Evolutionary conservation across 495 filamentous ascomycete genomes (phyloP), one percentile per base, ranked within the genome.

Genomic region (Penicillium cosmopolitanum): DNA sequence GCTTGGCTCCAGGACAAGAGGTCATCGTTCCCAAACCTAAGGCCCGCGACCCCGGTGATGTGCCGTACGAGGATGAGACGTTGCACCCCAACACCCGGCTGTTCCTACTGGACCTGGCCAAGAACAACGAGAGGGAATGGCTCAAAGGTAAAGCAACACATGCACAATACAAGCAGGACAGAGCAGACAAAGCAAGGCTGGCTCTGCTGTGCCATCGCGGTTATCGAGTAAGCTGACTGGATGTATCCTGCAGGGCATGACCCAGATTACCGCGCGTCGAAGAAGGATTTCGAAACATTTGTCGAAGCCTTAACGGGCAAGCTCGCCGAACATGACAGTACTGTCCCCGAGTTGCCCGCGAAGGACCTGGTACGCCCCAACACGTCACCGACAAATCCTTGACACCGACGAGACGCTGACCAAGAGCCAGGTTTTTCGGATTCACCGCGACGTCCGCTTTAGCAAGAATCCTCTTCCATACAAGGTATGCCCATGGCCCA

Each of bases 401-500:
- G 5, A 23, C 33, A 13, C 34, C 38, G 8, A 51, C 11, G 35
- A 34, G 2, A 11, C 25, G 25, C 54, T 66, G 43, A 58, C 42
- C 19, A 15, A 31, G 52, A 6, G 8, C 40, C 66, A 87, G 81
- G 82, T 92, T 23, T 95, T 94, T 64, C 85, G 92, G 43, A 93
- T 96, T 47, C 91, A 96, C 66, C 80, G 92, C 51, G 92, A 96
- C 67, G 80, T 93, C 21, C 78, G 90, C 18, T 94, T 93, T 68
- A 87, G 77, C 69, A 84, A 89, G 21, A 88, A 96, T 63, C 89
- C 82, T 34, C 93, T 91, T 2, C 92, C 92, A 1, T 96, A 96
- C 72, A 96, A 95, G 81, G 89, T 89, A 77, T 64, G 77, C 28
- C 46, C 69, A 44, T 44, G 42, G 8, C 42, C 6, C 8, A 3